Base-by-base conservation (phyloP, 78 protist genomes). In the Dictyostelium firmibasis region DNA sequence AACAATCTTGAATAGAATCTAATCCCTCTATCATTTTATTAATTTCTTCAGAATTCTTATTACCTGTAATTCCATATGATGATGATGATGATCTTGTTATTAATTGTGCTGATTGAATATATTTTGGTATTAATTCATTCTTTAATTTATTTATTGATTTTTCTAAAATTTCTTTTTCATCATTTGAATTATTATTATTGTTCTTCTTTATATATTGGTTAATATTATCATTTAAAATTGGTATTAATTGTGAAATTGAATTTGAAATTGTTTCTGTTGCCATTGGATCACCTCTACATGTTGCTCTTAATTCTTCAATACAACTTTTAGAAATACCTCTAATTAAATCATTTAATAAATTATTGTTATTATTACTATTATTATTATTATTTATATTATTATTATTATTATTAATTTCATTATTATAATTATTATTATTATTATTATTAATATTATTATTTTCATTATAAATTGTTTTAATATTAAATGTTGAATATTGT, bases 231-330 rank as follows among this genome's bases (percentile, higher is more conserved):
- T 47, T 47, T n/a, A 47, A 47, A 13, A 81, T 25, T 47, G 70
- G 70, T 38, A 47, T 29, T 38, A 81, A 6, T 81, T 81, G 64
- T 14, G n/a, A 10, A 81, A 81, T 47, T 47, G 85, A 81, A 23
- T 81, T 38, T 57, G 38, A 33, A 20, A 82, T 82, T 16, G 75
- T 82, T 13, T 82, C 50, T 33, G 29, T 23, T 38, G 86, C 86
- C 13, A 57, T 33, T n/a, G 69, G 36, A 60, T 87, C 93, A 43
- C 78, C 85, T 64, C 74, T 87, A 79, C 74, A 78, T 41, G 70
- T 33, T 18, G 93, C 77, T n/a, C 77, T 74, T 69, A 87, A 78
- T 43, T 77, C 53, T 27, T 87, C 93, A 35, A 82, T 62, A 41
- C 53, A 38, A 18, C 85, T 23, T 67, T 76, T 76, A 2, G 81